phyloP scores from a whole-genome alignment of 306 rosid genomes.

The Acmispon strigosus region DNA sequence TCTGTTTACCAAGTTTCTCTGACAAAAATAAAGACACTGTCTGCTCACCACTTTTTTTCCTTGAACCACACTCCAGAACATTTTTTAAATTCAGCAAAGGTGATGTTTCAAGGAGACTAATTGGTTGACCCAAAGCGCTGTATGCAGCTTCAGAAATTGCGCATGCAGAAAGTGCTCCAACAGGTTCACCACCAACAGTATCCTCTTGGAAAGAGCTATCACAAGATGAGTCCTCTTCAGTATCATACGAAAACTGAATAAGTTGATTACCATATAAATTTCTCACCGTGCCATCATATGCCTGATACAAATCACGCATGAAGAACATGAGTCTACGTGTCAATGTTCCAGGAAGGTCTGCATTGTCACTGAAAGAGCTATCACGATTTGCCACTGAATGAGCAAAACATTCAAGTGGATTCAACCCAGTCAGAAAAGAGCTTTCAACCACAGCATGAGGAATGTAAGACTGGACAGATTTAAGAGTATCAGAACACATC shows the following conservation, averaged over 20 bases:
- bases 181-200: conserved; percentile 61
- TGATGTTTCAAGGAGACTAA: conserved; percentile 87
- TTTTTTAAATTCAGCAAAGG: conserved; percentile 85
- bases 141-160: conserved; percentile 97
- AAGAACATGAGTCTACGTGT: conserved; percentile 75
- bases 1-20: conserved; percentile 52
- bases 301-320: conserved; percentile 73
- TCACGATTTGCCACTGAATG: conserved; percentile 89
- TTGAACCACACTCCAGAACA: conserved; percentile 81
- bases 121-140: conserved; percentile 93
- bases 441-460: conserved; percentile 77
- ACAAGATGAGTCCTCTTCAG: conserved; percentile 22
- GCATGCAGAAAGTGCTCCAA: conserved; percentile 86
- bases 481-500: conserved; percentile 33
- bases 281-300: conserved; percentile 93
- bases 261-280: conserved; percentile 76
- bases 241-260: conserved; percentile 59
- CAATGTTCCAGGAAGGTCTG: conserved; percentile 92
- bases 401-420: conserved; percentile 88
- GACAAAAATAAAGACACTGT: conserved; percentile 66
- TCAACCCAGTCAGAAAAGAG: conserved; percentile 81
- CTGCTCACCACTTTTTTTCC: conserved; percentile 45
- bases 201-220: conserved; percentile 15
- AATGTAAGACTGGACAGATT: conserved; percentile 49
- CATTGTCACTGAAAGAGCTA: conserved; percentile 87